Evolutionary conservation across 2,329 filamentous ascomycete species (phyloP).

Genomic region (Emmonsia crescens): DNA sequence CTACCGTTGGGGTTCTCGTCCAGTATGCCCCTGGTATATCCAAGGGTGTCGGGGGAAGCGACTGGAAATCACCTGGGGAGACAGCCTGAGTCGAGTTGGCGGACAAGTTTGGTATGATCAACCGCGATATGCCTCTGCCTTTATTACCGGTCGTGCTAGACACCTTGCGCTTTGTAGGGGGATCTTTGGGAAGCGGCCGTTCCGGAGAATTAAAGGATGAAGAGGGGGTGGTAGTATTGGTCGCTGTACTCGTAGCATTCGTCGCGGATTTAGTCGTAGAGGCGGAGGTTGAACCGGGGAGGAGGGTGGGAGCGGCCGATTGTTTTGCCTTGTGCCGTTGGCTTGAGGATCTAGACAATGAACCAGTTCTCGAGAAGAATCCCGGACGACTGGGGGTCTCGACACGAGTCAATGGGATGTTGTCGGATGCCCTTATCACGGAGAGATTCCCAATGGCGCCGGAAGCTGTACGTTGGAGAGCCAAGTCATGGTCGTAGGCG

Average conservation of each 20-base stretch:
- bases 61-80: not conserved
- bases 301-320: not conserved
- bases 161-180: not conserved
- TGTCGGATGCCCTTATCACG: not conserved
- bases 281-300: not conserved
- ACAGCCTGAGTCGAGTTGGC: not conserved
- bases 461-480: not conserved
- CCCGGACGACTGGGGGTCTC: constrained; percentile 1
- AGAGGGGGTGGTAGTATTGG: not conserved
- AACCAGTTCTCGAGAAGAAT: not conserved
- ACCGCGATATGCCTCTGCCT: not conserved
- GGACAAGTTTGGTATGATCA: not conserved
- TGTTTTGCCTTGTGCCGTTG: not conserved
- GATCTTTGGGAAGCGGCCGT: not conserved
- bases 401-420: not conserved
- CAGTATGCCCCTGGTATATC: not conserved
- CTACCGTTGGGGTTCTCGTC: not conserved
- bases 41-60: not conserved
- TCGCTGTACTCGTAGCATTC: not conserved
- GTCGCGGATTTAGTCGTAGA: not conserved
- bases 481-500: not conserved
- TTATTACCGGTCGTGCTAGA: not conserved
- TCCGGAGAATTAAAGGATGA: not conserved
- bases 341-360: not conserved
- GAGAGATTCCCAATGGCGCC: not conserved